Evolutionary conservation across 2,329 filamentous ascomycete species (phyloP), one percentile per base, ranked within the genome.

Genomic region (Daldinia eschscholtzii): DNA sequence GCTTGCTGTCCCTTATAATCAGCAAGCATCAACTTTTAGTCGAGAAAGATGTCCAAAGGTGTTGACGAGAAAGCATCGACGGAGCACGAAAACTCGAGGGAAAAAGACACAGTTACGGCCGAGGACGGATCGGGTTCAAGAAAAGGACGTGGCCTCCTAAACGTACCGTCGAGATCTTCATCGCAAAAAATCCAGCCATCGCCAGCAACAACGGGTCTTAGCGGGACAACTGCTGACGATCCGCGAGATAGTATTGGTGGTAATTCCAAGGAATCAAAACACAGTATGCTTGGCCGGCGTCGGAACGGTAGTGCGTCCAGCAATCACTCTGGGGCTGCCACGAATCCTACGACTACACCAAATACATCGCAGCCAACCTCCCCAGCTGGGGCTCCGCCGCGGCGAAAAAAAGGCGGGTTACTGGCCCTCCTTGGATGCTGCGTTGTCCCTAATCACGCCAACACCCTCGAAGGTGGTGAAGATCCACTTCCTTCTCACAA

Each of bases 301-400:
- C 85, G 88, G 76, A 91, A 91, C 81, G 88, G 88, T 74, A 93
- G 90, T 80, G 85, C 88, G 69, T 88, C 88, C 73, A 92, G 89
- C 81, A 89, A 88, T 80, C 84, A 86, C 76, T 87, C 86, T 70
- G 84, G 84, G 75, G 82, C 83, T 74, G 85, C 83, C 76, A 86
- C 84, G 72, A 85, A 85, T 70, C 84, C 84, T 61, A 83, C 82
- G 50, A 84, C 82, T 74, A 84, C 84, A 4, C 79, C 83, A 37
- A 82, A 80, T 69, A 82, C 83, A 66, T 85, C 86, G 18, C 84
- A 85, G 75, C 85, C 85, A 44, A 85, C 81, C 75, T 87, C 86
- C 37, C 85, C 86, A 20, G 80, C 81, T 33, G 81, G 79, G 7
- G 81, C 82, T 58, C 83, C 83, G 60, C 79, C 82, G 39, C 81